Evolutionary conservation across 1,284 basidiomycete genomes (phyloP), one percentile per base, ranked within the genome.

Genomic region (Porodaedalea pini): DNA sequence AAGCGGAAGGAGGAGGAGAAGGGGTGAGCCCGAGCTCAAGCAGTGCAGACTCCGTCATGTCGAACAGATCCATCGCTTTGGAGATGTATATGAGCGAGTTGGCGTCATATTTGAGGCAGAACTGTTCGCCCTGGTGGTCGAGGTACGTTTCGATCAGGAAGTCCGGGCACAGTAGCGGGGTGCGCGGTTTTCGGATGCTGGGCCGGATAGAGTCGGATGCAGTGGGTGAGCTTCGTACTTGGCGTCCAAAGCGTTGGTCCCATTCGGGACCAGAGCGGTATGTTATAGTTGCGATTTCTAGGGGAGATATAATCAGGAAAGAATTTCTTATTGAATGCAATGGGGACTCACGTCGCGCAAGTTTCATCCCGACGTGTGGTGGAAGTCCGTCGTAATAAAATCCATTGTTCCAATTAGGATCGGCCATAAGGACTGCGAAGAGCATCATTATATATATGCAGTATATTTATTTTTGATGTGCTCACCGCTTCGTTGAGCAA

Each of bases 21-120:
- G 73, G 64, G 23, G 63, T 61, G 48, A 88, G 71, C 39, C 80
- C 78, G 19, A 98, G 80, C 40, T 85, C 82, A 39, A 79, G 71
- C 2, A 99, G 79, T 3, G 93, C 83, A 23, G 91, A 81, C 3
- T 79, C 77, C 0, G 93, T 94, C 85, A 99, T 89, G 74, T 98
- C 96, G 71, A 99, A 99, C 1, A 99, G 79, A 71, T 99, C 96
- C 96, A 99, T 99, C 17, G 97, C 96, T 75, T 99, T 99, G 19
- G 90, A 94, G 62, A 98, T 85, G 77, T 99, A 99, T 66, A 99
- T 94, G 71, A 99, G 86, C 2, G 94, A 97, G 75, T 99, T 99
- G 59, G 97, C 96, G 70, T 99, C 96, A 73, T 99, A 99, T 70
- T 98, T 99, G 58, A 98, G 78, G 71, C 96, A 99, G 76, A 99